Percentiles rank a stretch among this genome's conserved stretches.
phyloP scores from a whole-genome alignment of 768 basidiomycete species.

The Cystofilobasidium macerans region DNA sequence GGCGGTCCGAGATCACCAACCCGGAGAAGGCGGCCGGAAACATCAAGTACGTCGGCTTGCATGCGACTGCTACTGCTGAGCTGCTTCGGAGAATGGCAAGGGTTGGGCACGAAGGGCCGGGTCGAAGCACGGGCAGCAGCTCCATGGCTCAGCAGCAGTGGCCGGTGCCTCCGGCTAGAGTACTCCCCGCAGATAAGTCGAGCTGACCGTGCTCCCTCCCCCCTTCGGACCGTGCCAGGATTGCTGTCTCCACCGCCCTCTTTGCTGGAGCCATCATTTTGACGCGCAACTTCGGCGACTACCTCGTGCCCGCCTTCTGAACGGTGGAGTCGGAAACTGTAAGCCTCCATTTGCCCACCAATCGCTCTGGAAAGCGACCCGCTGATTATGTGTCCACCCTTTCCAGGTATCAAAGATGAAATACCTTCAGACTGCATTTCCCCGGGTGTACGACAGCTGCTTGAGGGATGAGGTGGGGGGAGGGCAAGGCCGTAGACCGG shows the following conservation, averaged over 20 bases:
- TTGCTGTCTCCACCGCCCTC: slow-evolving; percentile 25
- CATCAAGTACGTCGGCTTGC: slow-evolving; percentile 12
- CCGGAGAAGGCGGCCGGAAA: slow-evolving; percentile 25
- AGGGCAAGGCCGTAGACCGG: too few relatives aligned
- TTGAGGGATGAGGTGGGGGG: neutral
- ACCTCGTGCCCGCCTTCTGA: slow-evolving; percentile 23
- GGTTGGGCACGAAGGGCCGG: neutral
- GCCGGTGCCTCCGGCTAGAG: neutral
- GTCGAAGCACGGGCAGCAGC: neutral
- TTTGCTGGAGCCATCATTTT: slow-evolving; percentile 25
- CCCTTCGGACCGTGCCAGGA: neutral
- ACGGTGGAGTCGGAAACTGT: neutral
- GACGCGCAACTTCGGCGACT: slow-evolving; percentile 24
- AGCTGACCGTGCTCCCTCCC: too few relatives aligned
- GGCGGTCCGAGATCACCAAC: slow-evolving; percentile 19
- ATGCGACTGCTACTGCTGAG: neutral
- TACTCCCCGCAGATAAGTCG: too few relatives aligned
- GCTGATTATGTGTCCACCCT: too few relatives aligned
- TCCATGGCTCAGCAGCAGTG: neutral
- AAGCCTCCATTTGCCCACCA: neutral
- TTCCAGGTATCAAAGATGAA: slow-evolving; percentile 3
- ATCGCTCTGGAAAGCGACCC: neutral
- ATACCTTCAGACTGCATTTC: neutral
- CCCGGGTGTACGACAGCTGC: neutral
- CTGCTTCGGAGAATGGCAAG: neutral